Evolutionary conservation across 192 early-diverging fungal species (phyloP).

Genomic region (Bifiguratus adelaidae): DNA sequence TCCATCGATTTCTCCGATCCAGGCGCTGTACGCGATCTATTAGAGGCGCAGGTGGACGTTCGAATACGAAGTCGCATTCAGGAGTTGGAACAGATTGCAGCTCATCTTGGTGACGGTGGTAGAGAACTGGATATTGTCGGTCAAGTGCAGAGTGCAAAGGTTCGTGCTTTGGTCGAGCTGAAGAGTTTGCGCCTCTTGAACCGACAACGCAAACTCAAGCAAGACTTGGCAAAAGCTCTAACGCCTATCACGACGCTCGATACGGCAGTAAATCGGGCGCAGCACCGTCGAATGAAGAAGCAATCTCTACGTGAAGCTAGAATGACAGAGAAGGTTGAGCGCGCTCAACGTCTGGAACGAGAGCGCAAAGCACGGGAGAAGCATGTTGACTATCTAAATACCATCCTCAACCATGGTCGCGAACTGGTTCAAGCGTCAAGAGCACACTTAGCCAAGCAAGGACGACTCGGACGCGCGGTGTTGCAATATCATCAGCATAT

Average conservation of each 20-base stretch:
- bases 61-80: too few relatives aligned
- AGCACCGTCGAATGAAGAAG: constrained; percentile 70
- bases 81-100: constrained; percentile 49
- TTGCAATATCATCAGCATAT: constrained; percentile 65
- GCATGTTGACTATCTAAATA: constrained; percentile 69
- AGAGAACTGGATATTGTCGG: constrained; percentile 66
- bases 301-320: constrained; percentile 73
- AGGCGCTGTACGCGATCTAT: not conserved
- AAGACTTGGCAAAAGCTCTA: constrained; percentile 64
- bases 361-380: constrained; percentile 79
- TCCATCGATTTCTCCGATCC: constrained; percentile 13
- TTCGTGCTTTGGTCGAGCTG: not conserved
- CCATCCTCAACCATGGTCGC: constrained; percentile 63
- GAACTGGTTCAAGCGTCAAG: constrained; percentile 65
- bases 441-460: constrained; percentile 52
- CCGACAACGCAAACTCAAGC: constrained; percentile 34
- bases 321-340: constrained; percentile 81
- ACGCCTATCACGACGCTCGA: constrained; percentile 62
- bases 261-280: constrained; percentile 66
- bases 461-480: constrained; percentile 67
- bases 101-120: constrained; percentile 72
- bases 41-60: too few relatives aligned
- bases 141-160: too few relatives aligned
- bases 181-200: not conserved
- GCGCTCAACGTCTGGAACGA: constrained; percentile 78